Evolutionary conservation across 495 filamentous ascomycete genomes (phyloP).

Genomic region (Talaromyces nanjingensis): DNA sequence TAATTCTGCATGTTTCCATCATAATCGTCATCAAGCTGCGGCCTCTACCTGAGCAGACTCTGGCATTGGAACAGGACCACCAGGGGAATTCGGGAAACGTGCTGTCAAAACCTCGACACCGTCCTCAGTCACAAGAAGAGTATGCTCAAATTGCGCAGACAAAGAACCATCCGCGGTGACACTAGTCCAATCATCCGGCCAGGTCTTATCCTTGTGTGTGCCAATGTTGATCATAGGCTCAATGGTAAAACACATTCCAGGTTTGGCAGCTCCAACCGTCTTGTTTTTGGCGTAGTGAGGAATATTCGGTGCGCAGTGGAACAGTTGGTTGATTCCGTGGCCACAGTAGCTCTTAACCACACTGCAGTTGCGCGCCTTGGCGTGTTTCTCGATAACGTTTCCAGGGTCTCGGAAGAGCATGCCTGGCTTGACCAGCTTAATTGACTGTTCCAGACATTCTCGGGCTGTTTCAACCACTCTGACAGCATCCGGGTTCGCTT

Average conservation of each 20-base stretch:
- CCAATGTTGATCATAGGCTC: constrained; percentile 88
- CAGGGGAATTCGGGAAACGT: constrained; percentile 70
- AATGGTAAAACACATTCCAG: constrained; percentile 89
- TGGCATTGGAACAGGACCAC: constrained; percentile 74
- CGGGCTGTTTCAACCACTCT: constrained; percentile 79
- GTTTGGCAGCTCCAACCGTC: constrained; percentile 77
- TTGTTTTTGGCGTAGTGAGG: constrained; percentile 91
- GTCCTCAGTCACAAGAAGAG: constrained; percentile 84
- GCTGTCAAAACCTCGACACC: constrained; percentile 93
- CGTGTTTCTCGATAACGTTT: constrained; percentile 77
- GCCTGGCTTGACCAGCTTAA: constrained; percentile 79
- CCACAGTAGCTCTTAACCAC: constrained; percentile 88
- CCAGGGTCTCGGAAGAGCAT: constrained; percentile 80
- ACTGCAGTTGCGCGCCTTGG: constrained; percentile 69
- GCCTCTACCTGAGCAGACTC: constrained; percentile 3
- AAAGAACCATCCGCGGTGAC: constrained; percentile 72
- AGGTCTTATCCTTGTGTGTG: constrained; percentile 72
- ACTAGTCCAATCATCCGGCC: constrained; percentile 90
- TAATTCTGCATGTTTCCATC: not conserved
- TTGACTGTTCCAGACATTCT: constrained; percentile 76
- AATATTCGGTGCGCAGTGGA: constrained; percentile 78
- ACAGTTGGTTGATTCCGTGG: constrained; percentile 78
- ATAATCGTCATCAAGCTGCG: not conserved
- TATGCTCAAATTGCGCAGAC: constrained; percentile 93
- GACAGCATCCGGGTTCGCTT: constrained; percentile 67